Conservation (phyloP, 2,329 filamentous ascomycete species). For the Coniochaeta ligniaria region DNA sequence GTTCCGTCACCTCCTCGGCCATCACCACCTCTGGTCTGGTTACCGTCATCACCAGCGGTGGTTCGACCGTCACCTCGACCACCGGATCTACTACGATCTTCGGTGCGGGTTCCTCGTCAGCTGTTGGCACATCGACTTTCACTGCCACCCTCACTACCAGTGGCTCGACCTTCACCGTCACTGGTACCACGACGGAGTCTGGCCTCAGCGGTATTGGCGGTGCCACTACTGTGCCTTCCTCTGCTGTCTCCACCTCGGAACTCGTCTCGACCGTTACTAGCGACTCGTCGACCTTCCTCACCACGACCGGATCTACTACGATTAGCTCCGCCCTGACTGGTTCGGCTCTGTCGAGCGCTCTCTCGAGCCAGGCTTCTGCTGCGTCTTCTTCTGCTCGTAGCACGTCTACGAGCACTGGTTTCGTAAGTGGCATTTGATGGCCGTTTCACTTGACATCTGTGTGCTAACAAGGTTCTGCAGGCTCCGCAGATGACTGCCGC, state of each 20-base stretch:
- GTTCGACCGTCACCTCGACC: slow-evolving; percentile 8
- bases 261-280: slow-evolving; percentile 10
- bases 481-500: slow-evolving; percentile 35
- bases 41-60: slow-evolving; percentile 8
- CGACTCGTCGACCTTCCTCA: slow-evolving; percentile 11
- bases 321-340: slow-evolving; percentile 12
- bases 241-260: slow-evolving; percentile 7
- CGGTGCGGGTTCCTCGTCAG: slow-evolving; percentile 7
- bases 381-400: slow-evolving; percentile 7
- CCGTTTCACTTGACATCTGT: neutral
- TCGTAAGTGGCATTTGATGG: slow-evolving; percentile 14
- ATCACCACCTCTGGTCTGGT: slow-evolving; percentile 8
- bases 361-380: slow-evolving; percentile 12
- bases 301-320: slow-evolving; percentile 16
- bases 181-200: slow-evolving; percentile 28
- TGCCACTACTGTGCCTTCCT: slow-evolving; percentile 9
- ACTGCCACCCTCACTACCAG: slow-evolving; percentile 27
- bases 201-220: slow-evolving; percentile 13
- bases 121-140: slow-evolving; percentile 27
- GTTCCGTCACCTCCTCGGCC: slow-evolving; percentile 2
- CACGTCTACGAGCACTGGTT: slow-evolving; percentile 12
- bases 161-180: slow-evolving; percentile 22
- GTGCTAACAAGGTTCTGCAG: slow-evolving; percentile 11
- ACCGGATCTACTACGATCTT: slow-evolving; percentile 7
- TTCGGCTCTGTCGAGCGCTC: slow-evolving; percentile 12